Conservation (phyloP, 495 filamentous ascomycete species). For the Physcia stellaris region DNA sequence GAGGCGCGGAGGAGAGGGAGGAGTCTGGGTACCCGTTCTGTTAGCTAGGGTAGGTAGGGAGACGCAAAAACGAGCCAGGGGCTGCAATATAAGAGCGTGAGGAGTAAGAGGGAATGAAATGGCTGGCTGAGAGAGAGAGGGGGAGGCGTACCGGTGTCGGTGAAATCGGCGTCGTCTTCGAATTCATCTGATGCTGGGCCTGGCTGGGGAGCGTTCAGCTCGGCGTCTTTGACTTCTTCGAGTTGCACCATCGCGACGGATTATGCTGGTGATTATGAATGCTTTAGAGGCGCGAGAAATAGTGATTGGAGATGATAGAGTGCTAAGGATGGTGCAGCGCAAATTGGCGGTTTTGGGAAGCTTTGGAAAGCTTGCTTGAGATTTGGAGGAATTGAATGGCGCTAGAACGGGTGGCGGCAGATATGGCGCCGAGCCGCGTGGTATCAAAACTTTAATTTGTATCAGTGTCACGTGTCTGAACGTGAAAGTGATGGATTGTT, state of each 20-base stretch:
- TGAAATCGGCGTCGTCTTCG: constrained; percentile 75
- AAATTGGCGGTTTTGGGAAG: no score
- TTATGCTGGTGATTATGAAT: not conserved
- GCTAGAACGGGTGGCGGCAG: no score
- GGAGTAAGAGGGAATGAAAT: constrained; percentile 4
- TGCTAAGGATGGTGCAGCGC: no score
- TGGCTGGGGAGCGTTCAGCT: constrained; percentile 65
- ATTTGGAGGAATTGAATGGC: no score
- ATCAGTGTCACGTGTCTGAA: no score
- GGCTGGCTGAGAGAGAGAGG: constrained; percentile 2
- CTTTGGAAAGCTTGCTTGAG: no score
- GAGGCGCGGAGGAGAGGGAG: constrained; percentile 8
- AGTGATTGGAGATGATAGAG: no score
- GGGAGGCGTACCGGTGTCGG: constrained; percentile 60
- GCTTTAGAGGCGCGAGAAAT: no score
- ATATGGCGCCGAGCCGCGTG: no score
- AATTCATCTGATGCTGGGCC: constrained; percentile 60
- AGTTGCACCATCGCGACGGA: constrained; percentile 72
- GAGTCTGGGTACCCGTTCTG: no score
- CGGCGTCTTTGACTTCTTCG: constrained; percentile 88
- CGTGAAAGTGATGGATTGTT: no score
- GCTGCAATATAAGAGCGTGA: constrained; percentile 2
- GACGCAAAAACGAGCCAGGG: constrained; percentile 6
- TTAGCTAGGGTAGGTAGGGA: not conserved
- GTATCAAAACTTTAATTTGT: no score